Conservation (phyloP, 345 rosid genomes). For the Salix brachista region DNA sequence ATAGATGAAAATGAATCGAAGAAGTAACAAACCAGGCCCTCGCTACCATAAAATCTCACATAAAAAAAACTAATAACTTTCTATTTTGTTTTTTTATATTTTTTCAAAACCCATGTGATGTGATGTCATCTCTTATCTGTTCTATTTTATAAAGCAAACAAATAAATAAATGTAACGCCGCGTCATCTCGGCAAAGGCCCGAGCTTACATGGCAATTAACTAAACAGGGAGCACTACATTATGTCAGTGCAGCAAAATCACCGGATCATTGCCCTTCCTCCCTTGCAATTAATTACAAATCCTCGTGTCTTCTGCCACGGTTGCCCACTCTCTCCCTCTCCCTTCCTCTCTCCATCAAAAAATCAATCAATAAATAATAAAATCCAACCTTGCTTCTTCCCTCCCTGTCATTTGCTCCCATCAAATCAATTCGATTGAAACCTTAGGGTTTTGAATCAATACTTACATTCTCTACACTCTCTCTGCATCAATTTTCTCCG, state of each 20-base stretch:
- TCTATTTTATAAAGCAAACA: too few species aligned
- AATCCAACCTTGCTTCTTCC: not conserved
- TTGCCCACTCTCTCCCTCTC: not conserved
- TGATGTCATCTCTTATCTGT: not conserved
- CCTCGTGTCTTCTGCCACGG: not conserved
- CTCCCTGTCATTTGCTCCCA: not conserved
- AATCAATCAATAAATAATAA: not conserved
- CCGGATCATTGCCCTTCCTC: not conserved
- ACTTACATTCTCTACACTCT: not conserved
- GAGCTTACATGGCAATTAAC: not conserved
- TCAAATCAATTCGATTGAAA: constrained; percentile 1
- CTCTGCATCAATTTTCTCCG: not conserved
- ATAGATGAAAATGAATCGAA: too few species aligned
- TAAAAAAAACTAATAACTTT: not conserved
- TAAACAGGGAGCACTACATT: not conserved
- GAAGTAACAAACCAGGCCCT: too few species aligned
- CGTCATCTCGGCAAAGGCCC: not conserved
- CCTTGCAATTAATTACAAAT: not conserved
- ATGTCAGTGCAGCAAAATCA: not conserved
- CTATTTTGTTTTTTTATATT: too few species aligned
- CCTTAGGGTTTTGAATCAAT: not conserved
- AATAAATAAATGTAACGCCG: not conserved
- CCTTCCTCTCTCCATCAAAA: not conserved
- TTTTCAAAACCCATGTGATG: not conserved
- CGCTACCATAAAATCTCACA: too few species aligned